phyloP scores from a whole-genome alignment of 2,329 filamentous ascomycete genomes.

The Penicillium janthinellum region DNA sequence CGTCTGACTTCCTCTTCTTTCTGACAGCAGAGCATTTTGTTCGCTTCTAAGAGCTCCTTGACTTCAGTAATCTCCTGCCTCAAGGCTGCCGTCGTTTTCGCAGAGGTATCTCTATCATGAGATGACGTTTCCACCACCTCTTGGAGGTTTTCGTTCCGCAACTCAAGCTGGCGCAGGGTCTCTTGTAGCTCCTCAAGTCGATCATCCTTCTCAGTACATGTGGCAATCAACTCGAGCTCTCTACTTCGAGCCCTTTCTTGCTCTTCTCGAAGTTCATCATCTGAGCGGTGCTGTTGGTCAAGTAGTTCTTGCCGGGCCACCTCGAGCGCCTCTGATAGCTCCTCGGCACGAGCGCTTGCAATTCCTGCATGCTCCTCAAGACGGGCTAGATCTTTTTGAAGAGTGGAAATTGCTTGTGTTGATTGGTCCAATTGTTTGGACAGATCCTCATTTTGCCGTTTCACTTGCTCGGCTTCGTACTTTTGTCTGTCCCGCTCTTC shows the following conservation, averaged over 20 bases:
- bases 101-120: conserved; percentile 27
- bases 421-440: conserved; percentile 41
- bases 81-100: conserved; percentile 26
- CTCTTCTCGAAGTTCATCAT: conserved; percentile 30
- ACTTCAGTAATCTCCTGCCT: conserved; percentile 29
- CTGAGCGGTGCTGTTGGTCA: conserved; percentile 36
- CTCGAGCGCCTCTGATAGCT: conserved; percentile 38
- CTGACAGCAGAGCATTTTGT: conserved; percentile 20
- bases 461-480: conserved; percentile 40
- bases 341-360: conserved; percentile 41
- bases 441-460: conserved; percentile 39
- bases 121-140: conserved; percentile 25
- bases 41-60: conserved; percentile 26
- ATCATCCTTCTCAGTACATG: conserved; percentile 49
- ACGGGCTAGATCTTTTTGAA: conserved; percentile 46
- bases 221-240: conserved; percentile 49
- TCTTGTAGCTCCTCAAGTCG: conserved; percentile 46
- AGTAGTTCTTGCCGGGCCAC: conserved; percentile 41
- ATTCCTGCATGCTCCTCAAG: conserved; percentile 41
- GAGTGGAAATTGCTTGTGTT: conserved; percentile 37
- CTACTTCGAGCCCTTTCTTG: conserved; percentile 35
- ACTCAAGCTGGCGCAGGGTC: conserved; percentile 29
- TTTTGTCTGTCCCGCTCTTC: conserved; percentile 38
- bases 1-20: conserved; percentile 31
- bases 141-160: conserved; percentile 25